Conservation (phyloP, 2,329 filamentous ascomycete species). For the Talaromyces sp. region DNA sequence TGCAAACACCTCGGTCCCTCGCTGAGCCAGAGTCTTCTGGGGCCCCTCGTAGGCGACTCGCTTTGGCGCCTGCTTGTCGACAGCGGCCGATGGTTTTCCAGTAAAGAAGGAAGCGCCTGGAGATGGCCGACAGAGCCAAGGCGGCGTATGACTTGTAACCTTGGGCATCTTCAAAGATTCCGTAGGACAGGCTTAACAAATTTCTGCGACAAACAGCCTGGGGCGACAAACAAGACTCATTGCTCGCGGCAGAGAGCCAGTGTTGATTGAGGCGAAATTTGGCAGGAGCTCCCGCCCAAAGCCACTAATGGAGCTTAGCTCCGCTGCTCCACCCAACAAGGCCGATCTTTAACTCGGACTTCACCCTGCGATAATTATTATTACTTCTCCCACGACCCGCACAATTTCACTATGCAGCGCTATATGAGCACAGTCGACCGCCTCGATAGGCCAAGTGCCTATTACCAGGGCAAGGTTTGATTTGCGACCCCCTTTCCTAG, state of each 20-base stretch:
- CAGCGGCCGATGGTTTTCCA: conserved; percentile 43
- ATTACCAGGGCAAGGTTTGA: conserved; percentile 75
- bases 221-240: not conserved
- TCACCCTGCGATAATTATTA: not conserved
- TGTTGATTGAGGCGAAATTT: not conserved
- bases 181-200: not conserved
- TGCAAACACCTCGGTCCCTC: conserved; percentile 83
- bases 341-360: not conserved
- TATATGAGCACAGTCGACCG: conserved; percentile 68
- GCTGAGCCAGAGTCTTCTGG: conserved; percentile 64
- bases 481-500: not conserved
- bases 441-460: conserved; percentile 90
- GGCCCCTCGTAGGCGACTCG: conserved; percentile 34
- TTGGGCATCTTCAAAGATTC: conserved; percentile 65
- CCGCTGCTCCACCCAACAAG: not conserved
- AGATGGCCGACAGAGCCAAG: conserved; percentile 75
- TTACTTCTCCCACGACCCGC: not conserved
- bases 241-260: not conserved
- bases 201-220: not conserved
- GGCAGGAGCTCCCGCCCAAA: conserved; percentile 7
- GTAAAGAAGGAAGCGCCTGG: conserved; percentile 75
- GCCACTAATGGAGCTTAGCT: conserved; percentile 6
- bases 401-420: conserved; percentile 21
- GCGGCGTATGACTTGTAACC: conserved; percentile 76
- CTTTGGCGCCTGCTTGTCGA: conserved; percentile 21